Evolutionary conservation across 164 flowering plant species (phyloP).

Genomic region (Magnolia kwangsiensis): DNA sequence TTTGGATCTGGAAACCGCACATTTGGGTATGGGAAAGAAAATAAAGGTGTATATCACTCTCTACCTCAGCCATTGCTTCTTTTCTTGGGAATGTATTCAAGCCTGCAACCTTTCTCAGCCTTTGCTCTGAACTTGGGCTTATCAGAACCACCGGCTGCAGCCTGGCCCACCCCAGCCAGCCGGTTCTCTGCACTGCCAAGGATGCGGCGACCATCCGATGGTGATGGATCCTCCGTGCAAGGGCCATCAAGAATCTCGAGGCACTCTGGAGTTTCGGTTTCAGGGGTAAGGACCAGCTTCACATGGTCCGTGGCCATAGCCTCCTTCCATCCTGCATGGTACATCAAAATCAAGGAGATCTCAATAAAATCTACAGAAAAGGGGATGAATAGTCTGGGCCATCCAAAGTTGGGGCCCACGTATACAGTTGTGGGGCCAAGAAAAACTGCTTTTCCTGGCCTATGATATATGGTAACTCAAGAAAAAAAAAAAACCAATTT

Average conservation of each 20-base stretch:
- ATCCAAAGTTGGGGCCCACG: neutral
- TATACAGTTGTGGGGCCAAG: neutral
- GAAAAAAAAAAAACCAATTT: no score
- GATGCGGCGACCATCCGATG: slow-evolving; percentile 14
- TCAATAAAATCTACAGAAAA: neutral
- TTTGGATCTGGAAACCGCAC: neutral
- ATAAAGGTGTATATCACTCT: neutral
- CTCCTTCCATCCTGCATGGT: slow-evolving; percentile 76
- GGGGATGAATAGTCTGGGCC: neutral
- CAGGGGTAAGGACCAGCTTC: slow-evolving; percentile 40
- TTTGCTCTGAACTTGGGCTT: slow-evolving; percentile 37
- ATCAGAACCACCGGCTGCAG: slow-evolving; percentile 8
- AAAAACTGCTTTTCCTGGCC: neutral
- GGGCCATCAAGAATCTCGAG: slow-evolving; percentile 20
- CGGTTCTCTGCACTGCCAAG: slow-evolving; percentile 35
- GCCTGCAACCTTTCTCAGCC: slow-evolving; percentile 41
- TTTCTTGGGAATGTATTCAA: slow-evolving; percentile 62
- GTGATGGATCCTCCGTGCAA: neutral
- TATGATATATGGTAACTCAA: neutral
- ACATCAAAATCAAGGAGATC: neutral
- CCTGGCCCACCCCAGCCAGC: slow-evolving; percentile 7
- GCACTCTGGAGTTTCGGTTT: slow-evolving; percentile 28
- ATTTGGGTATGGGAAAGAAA: neutral
- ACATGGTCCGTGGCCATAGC: slow-evolving; percentile 69
- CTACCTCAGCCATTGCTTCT: slow-evolving; percentile 16